phyloP scores from a whole-genome alignment of 129 eudicot genomes.

The Pseudognaphalium luteoalbum region DNA sequence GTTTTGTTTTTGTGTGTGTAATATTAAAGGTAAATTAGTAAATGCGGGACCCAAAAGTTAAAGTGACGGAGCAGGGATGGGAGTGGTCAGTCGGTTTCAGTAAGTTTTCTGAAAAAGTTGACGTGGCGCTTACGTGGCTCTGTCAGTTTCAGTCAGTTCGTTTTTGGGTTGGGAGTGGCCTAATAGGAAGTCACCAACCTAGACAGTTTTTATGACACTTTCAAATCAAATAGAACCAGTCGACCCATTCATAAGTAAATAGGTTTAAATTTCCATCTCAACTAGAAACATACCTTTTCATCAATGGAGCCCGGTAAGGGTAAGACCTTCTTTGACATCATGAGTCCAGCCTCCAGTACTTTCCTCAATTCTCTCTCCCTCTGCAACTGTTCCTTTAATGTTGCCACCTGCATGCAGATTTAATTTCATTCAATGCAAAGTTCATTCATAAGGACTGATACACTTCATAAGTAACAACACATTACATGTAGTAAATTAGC shows the following conservation, averaged over 20 bases:
- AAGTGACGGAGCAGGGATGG: no score
- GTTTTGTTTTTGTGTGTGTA: no score
- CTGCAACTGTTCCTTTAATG: slow-evolving; percentile 61
- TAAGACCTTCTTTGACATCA: slow-evolving; percentile 39
- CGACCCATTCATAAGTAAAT: not conserved
- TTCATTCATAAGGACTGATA: not conserved
- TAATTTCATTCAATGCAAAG: slow-evolving; percentile 14
- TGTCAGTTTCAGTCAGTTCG: no score
- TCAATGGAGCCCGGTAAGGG: slow-evolving; percentile 46
- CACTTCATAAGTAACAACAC: slow-evolving; percentile 8
- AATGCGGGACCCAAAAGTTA: no score
- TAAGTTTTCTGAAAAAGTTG: no score
- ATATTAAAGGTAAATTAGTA: no score
- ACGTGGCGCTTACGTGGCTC: no score
- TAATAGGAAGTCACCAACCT: no score
- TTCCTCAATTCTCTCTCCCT: slow-evolving; percentile 70
- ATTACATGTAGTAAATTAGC: not conserved
- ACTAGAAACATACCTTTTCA: slow-evolving; percentile 60
- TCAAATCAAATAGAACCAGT: not conserved
- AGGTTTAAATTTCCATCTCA: not conserved
- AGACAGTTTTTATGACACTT: not conserved
- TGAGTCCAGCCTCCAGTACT: slow-evolving; percentile 63
- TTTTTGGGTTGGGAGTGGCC: no score
- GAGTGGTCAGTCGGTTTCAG: no score
- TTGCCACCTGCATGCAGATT: slow-evolving; percentile 55